A percentile compares a stretch with the other conserved stretches of the same genome.
Conservation (phyloP, 2,329 filamentous ascomycete genomes). For the Coniochaeta sp. region DNA sequence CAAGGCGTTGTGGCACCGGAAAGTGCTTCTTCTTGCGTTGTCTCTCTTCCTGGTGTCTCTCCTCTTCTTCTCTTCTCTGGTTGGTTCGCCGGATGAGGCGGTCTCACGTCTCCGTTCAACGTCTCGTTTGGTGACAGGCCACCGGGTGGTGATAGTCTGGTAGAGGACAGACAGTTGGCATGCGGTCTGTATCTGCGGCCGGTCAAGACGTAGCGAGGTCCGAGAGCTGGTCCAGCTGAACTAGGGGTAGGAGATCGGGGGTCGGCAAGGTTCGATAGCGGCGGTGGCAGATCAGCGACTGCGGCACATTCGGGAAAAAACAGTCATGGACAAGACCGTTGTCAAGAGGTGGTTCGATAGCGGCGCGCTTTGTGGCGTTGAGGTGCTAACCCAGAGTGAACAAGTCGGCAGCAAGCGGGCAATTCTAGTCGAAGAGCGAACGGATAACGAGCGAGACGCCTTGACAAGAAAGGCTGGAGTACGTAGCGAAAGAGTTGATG, state of each 20-base stretch:
- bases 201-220: neutral
- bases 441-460: conserved; percentile 4
- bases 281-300: conserved; percentile 1
- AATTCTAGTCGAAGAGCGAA: neutral
- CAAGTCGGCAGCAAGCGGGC: conserved; percentile 1
- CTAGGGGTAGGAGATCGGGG: neutral
- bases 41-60: neutral
- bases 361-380: neutral
- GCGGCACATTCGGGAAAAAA: neutral
- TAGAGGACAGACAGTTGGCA: neutral
- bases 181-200: neutral
- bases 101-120: neutral
- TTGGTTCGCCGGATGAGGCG: neutral
- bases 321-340: no score
- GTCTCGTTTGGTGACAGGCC: neutral
- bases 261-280: neutral
- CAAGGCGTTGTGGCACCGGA: neutral
- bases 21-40: neutral
- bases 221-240: neutral
- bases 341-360: neutral
- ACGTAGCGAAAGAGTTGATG: no score
- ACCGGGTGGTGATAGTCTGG: neutral
- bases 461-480: conserved; percentile 1
- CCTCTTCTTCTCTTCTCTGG: neutral
- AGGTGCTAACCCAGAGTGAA: neutral